Base-by-base conservation (phyloP, 1,139 yeast species). In the Candida pseudoviswanathii region DNA sequence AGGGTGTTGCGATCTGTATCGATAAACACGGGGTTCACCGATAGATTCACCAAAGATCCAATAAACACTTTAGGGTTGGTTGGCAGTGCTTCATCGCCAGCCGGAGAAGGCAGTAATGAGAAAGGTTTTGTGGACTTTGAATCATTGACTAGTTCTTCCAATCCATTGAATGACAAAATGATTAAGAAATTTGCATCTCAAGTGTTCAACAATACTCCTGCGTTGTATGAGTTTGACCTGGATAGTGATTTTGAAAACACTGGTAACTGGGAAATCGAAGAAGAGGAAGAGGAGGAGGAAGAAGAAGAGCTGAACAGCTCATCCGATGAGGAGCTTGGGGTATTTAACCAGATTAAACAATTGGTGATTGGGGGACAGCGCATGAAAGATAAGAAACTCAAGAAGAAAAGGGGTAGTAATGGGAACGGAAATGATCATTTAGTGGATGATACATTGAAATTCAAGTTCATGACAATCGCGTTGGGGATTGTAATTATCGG, bases 1-100 rank as follows among this genome's bases (percentile, higher is more conserved):
- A 61, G 80, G 42, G 79, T 76, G 3, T 65, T 77, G 47, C 61
- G 81, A 47, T 68, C 76, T 5, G 81, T 75, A 3, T 73, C 79
- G 1, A 74, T 75, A 44, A 75, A 75, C 54, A 70, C 79, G 1
- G 69, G 73, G 10, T 53, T 73, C 43, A 45, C 32, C 29, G 45
- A 36, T 33, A 47, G 44, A 27, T 33, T 32, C 40, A 25, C 43
- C 24, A 27, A 34, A 32, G 37, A 40, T 34, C 36, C 42, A 38
- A 39, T 33, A 22, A 43, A 31, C 11, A 27, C 34, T 5, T n/a
- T 45, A n/a, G 51, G 51, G 10, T 21, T 51, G 8, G n/a, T 11
- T 16, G 44, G 30, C 6, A 21, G 11, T 26, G 24, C 44, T 32
- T 31, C 43, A 21, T 5, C 43, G 16, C 36, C 21, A 5, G 6